Conservation (phyloP, 495 filamentous ascomycete genomes). For the Evansstolkia leycettana region DNA sequence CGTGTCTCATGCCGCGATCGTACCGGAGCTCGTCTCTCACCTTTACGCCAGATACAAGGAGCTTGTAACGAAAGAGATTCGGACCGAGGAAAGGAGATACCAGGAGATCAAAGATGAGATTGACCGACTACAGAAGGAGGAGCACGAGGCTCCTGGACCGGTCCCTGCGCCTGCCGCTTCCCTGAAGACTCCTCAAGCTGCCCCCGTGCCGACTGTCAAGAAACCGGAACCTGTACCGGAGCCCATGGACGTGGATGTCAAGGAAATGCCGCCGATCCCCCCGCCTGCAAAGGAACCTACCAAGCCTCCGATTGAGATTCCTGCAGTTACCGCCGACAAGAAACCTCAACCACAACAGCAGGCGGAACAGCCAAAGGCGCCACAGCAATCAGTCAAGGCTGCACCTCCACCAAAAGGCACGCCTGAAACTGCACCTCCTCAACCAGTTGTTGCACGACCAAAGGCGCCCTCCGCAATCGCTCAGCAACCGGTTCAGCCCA, state of each 20-base stretch:
- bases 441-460: slow-evolving; percentile 3
- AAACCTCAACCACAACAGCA: neutral
- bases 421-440: slow-evolving; percentile 3
- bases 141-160: slow-evolving; percentile 27
- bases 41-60: slow-evolving; percentile 66
- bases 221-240: slow-evolving; percentile 15
- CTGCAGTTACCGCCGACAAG: neutral
- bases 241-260: slow-evolving; percentile 25
- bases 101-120: slow-evolving; percentile 53
- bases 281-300: slow-evolving; percentile 3
- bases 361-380: neutral
- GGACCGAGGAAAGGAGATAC: slow-evolving; percentile 59
- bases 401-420: neutral
- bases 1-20: slow-evolving; percentile 47
- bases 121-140: slow-evolving; percentile 49
- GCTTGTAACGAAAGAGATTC: slow-evolving; percentile 53
- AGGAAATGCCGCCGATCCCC: slow-evolving; percentile 12
- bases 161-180: slow-evolving; percentile 2
- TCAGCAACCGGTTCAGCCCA: slow-evolving; percentile 8
- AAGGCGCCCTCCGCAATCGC: neutral
- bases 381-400: slow-evolving; percentile 1
- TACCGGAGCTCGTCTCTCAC: slow-evolving; percentile 56
- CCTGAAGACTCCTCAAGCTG: neutral
- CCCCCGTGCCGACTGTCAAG: slow-evolving; percentile 5
- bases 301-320: slow-evolving; percentile 1